These are phyloP conservation scores for Pleomassaria siparia DNA, from an alignment of 2,329 filamentous ascomycete genomes.

Conservation along the genomic window DNA sequence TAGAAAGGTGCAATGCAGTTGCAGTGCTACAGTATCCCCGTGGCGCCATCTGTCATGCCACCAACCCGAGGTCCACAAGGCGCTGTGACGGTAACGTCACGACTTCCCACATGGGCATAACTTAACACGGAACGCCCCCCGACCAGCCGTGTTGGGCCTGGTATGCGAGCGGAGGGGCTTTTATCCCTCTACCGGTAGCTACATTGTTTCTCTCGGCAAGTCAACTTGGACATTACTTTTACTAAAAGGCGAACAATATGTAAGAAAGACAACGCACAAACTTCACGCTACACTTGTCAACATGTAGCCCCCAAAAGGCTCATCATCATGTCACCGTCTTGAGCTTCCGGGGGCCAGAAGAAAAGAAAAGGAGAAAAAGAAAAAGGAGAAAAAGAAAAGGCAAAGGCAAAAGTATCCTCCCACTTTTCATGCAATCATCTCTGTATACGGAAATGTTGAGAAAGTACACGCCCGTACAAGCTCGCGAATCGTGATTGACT, in stretches of 20 bases:
- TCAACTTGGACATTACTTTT: background rate
- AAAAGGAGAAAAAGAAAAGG: no score
- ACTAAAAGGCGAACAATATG: no score
- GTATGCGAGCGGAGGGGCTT: background rate
- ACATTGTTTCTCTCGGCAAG: background rate
- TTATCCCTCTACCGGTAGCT: no score
- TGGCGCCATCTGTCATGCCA: conserved; percentile 1
- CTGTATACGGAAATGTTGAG: background rate
- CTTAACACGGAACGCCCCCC: background rate
- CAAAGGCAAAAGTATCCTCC: background rate
- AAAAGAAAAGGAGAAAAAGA: no score
- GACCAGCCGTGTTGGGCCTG: background rate
- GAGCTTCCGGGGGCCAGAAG: background rate
- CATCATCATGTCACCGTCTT: background rate
- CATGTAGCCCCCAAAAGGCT: background rate
- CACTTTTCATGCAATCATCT: no score
- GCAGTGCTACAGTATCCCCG: background rate
- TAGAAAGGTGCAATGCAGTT: background rate
- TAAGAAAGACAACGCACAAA: background rate
- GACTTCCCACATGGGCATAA: background rate
- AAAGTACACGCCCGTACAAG: background rate
- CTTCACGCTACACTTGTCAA: background rate
- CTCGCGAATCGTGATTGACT: background rate
- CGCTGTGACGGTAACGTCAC: background rate
- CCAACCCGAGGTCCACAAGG: background rate